phyloP scores from a whole-genome alignment of 2,329 filamentous ascomycete species.

The Paracoccidioides brasiliensis region DNA sequence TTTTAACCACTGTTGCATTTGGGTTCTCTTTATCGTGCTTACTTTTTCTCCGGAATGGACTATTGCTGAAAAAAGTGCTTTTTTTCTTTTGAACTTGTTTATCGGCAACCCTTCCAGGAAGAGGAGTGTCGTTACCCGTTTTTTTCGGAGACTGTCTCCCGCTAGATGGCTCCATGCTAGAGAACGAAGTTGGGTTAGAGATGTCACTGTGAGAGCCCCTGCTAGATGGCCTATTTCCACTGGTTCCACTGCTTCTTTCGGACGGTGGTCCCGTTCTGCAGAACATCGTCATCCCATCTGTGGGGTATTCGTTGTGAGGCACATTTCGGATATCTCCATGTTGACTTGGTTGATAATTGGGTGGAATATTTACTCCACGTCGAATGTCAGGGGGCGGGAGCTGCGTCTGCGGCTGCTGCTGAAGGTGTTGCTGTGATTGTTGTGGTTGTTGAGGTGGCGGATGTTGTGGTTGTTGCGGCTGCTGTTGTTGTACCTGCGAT shows the following conservation, averaged over 20 bases:
- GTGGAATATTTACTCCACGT: conserved; percentile 29
- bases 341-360: conserved; percentile 44
- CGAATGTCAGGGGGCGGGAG: conserved; percentile 14
- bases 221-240: conserved; percentile 62
- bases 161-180: conserved; percentile 67
- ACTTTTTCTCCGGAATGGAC: conserved; percentile 87
- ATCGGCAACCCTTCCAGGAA: conserved; percentile 42
- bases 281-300: conserved; percentile 95
- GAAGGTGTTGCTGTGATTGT: neutral
- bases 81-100: conserved; percentile 56
- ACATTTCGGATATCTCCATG: conserved; percentile 51
- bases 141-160: conserved; percentile 64
- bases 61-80: conserved; percentile 85
- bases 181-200: conserved; percentile 78
- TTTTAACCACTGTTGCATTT: conserved; percentile 22
- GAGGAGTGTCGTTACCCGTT: conserved; percentile 26
- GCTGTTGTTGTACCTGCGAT: neutral
- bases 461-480: conserved; percentile 5
- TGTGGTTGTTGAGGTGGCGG: neutral
- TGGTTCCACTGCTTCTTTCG: conserved; percentile 55
- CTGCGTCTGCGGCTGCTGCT: conserved; percentile 2
- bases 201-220: conserved; percentile 83
- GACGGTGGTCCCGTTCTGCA: conserved; percentile 64
- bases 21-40: conserved; percentile 54
- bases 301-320: conserved; percentile 85